Evolutionary conservation across 495 filamentous ascomycete genomes (phyloP).

Genomic region (Penicillium cinerascens): DNA sequence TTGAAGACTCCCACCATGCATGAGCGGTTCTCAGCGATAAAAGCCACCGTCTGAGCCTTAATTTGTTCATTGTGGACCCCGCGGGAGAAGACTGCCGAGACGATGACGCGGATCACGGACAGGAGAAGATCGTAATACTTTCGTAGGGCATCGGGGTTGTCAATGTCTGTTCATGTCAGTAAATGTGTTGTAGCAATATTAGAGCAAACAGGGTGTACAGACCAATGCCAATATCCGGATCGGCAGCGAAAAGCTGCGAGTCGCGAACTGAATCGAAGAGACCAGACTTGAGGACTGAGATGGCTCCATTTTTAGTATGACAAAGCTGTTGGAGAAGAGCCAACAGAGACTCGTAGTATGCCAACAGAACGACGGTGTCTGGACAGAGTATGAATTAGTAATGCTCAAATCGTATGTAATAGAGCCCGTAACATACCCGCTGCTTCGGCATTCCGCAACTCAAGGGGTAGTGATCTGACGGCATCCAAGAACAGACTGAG

Average conservation of each 20-base stretch:
- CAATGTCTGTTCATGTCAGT: conserved; percentile 49
- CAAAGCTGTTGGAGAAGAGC: conserved; percentile 80
- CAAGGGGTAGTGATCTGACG: conserved; percentile 65
- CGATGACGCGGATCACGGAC: conserved; percentile 77
- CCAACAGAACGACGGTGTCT: conserved; percentile 54
- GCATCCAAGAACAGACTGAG: conserved; percentile 83
- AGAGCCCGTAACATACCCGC: conserved; percentile 40
- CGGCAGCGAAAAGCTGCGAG: conserved; percentile 78
- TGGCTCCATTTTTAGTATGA: conserved; percentile 74
- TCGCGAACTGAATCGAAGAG: conserved; percentile 80
- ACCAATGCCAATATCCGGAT: conserved; percentile 89
- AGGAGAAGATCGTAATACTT: conserved; percentile 82
- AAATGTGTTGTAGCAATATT: background rate
- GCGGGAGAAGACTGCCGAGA: conserved; percentile 68
- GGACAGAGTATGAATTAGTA: conserved; percentile 16
- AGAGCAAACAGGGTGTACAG: background rate
- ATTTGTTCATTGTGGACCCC: conserved; percentile 77
- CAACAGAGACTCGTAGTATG: conserved; percentile 72
- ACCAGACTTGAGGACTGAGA: conserved; percentile 76
- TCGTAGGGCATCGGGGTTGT: conserved; percentile 65
- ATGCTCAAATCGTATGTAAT: background rate
- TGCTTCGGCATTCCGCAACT: conserved; percentile 52
- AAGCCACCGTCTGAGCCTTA: conserved; percentile 66
- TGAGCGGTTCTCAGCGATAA: conserved; percentile 74
- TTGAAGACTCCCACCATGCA: conserved; percentile 90